A percentile compares a stretch with the other conserved stretches of the same genome.
phyloP scores from a whole-genome alignment of 2,329 filamentous ascomycete species.

The Paraconiothyrium sp. region DNA sequence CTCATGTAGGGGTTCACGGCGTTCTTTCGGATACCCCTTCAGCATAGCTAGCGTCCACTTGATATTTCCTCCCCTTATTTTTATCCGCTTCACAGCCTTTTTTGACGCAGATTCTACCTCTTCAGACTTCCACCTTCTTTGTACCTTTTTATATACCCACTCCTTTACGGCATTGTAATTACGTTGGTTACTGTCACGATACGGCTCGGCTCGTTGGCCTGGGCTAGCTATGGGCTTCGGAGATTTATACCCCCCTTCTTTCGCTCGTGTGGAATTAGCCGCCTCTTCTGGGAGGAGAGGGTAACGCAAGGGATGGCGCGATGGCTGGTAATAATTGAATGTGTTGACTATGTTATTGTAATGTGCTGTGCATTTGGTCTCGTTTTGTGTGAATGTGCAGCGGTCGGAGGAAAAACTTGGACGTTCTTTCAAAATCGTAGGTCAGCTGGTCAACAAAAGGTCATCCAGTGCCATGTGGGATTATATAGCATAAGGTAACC shows the following conservation, averaged over 20 bases:
- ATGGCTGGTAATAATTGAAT: not conserved
- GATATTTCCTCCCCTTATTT: not conserved
- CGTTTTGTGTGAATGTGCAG: too few relatives aligned
- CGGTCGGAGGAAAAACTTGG: too few relatives aligned
- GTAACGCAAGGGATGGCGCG: too few relatives aligned
- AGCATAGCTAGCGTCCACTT: not conserved
- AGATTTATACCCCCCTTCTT: constrained; percentile 11
- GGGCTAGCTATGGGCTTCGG: not conserved
- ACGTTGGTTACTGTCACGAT: not conserved
- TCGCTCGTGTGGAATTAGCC: not conserved
- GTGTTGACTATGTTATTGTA: not conserved
- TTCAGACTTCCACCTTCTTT: constrained; percentile 4
- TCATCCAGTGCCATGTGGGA: too few relatives aligned
- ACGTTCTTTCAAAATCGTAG: not conserved
- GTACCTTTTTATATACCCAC: constrained; percentile 10
- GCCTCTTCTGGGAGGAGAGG: too few relatives aligned
- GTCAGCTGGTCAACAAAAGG: too few relatives aligned
- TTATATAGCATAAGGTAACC: too few relatives aligned
- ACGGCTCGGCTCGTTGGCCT: constrained; percentile 6
- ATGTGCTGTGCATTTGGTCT: not conserved
- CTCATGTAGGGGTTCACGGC: not conserved
- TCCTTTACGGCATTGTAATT: constrained; percentile 13
- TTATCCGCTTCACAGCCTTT: not conserved
- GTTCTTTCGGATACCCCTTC: not conserved
- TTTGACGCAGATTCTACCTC: not conserved